A percentile compares a stretch with the other conserved stretches of the same genome.
These are phyloP conservation scores for Chlamydomonas reinhardtii DNA, from an alignment of 163 green algal species.

Conservation along the genomic window DNA sequence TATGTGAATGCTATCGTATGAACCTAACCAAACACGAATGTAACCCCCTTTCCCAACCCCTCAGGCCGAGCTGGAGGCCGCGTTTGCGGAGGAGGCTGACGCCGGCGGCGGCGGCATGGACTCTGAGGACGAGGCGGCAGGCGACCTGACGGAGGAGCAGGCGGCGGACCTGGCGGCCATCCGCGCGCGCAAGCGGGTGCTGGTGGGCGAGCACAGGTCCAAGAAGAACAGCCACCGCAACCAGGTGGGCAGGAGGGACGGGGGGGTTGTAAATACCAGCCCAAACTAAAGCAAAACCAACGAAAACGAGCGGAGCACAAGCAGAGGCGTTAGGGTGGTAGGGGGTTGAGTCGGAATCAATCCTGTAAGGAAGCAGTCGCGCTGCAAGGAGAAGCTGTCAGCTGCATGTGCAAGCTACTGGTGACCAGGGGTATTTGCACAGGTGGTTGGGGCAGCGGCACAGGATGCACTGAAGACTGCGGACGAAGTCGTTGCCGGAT, in stretches of 20 bases:
- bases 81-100: neutral
- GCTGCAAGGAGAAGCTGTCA: no score
- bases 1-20: no score
- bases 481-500: no score
- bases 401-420: no score
- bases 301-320: no score
- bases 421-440: neutral
- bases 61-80: constrained; percentile 10
- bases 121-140: constrained; percentile 73
- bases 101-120: neutral
- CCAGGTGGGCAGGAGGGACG: constrained; percentile 48
- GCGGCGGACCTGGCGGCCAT: constrained; percentile 79
- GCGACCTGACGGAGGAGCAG: constrained; percentile 85
- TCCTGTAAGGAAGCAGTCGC: no score
- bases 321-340: no score
- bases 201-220: constrained; percentile 84
- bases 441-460: neutral
- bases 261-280: no score
- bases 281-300: no score
- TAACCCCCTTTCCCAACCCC: neutral
- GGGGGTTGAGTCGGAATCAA: no score
- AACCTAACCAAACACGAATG: no score
- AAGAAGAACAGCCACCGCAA: constrained; percentile 89
- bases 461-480: no score
- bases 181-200: constrained; percentile 74